Evolutionary conservation across 768 basidiomycete genomes (phyloP).

Genomic region (Phanerodontia chrysosporium): DNA sequence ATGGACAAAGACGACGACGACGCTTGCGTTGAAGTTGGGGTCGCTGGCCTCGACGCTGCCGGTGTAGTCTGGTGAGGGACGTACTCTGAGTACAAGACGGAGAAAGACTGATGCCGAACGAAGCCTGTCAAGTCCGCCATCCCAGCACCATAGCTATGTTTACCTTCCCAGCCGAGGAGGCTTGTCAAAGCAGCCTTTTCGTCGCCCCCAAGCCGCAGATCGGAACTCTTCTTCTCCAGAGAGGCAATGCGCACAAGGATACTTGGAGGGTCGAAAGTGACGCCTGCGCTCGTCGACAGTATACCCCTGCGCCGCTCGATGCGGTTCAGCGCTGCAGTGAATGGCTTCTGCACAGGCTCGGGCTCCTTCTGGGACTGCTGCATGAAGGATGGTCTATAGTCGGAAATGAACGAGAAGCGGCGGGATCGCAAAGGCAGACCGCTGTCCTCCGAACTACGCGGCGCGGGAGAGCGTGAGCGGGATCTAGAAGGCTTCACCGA

Average conservation of each 20-base stretch:
- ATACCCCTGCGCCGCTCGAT: conserved; percentile 37
- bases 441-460: conserved; percentile 28
- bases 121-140: conserved; percentile 53
- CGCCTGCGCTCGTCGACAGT: conserved; percentile 52
- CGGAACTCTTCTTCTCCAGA: conserved; percentile 40
- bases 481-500: conserved; percentile 10
- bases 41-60: conserved; percentile 14
- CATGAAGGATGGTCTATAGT: conserved; percentile 13
- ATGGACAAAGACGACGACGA: conserved; percentile 11
- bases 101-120: conserved; percentile 52
- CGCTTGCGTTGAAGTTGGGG: conserved; percentile 13
- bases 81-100: conserved; percentile 45
- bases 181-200: conserved; percentile 50
- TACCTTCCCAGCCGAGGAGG: conserved; percentile 58
- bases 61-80: conserved; percentile 14
- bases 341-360: conserved; percentile 25
- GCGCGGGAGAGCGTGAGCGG: conserved; percentile 10
- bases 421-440: conserved; percentile 15
- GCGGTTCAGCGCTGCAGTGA: conserved; percentile 34
- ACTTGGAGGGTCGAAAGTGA: conserved; percentile 42
- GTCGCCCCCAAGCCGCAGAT: conserved; percentile 45
- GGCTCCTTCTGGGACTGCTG: background rate
- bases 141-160: conserved; percentile 32
- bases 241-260: conserved; percentile 47
- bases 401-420: conserved; percentile 36